phyloP scores from a whole-genome alignment of 192 early-diverging fungal genomes.

The Fimicolochytrium jonesii region DNA sequence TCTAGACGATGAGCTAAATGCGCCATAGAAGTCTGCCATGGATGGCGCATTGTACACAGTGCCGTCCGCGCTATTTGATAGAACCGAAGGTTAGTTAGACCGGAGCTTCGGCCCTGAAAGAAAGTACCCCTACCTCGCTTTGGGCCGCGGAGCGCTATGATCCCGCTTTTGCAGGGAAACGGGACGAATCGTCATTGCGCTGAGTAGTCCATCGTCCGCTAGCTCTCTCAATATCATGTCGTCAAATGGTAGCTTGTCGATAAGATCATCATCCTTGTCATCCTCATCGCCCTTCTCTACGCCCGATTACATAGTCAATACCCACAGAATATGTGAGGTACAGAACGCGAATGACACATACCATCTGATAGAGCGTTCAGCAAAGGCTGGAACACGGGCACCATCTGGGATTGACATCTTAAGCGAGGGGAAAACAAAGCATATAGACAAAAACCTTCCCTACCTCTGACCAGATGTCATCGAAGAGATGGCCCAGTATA shows the following conservation, averaged over 20 bases:
- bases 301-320: neutral
- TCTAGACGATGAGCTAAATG: conserved; percentile 13
- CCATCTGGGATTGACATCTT: too few relatives aligned
- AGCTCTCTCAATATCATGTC: neutral
- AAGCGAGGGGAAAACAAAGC: too few relatives aligned
- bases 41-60: too few relatives aligned
- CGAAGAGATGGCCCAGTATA: conserved; percentile 39
- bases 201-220: conserved; percentile 26
- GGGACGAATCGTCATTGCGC: conserved; percentile 43
- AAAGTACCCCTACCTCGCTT: too few relatives aligned
- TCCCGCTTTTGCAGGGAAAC: conserved; percentile 40
- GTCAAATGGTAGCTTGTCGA: conserved; percentile 17
- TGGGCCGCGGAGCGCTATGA: too few relatives aligned
- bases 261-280: neutral
- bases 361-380: conserved; percentile 16
- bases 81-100: too few relatives aligned
- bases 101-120: too few relatives aligned
- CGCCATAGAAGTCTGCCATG: too few relatives aligned
- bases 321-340: too few relatives aligned
- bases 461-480: conserved; percentile 50
- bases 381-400: conserved; percentile 29
- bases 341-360: too few relatives aligned
- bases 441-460: too few relatives aligned
- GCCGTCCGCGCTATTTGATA: too few relatives aligned
- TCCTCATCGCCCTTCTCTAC: conserved; percentile 5